phyloP scores from a whole-genome alignment of 192 early-diverging fungal genomes.

The Umbelopsis sp. region DNA sequence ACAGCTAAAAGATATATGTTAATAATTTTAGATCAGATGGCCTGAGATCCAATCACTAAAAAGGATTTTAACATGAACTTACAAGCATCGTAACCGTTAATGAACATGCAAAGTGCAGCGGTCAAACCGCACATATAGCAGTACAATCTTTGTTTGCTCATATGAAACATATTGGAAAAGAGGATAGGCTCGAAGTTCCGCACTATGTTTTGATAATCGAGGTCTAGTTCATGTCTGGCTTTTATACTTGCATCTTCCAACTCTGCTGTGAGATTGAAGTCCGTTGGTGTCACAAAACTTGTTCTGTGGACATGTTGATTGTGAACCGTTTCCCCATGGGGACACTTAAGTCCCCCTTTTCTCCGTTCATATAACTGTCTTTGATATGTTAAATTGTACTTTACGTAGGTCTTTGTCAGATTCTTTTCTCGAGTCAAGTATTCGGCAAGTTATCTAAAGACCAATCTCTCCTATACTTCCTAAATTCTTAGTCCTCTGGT shows the following conservation, averaged over 20 bases:
- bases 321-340: slow-evolving; percentile 17
- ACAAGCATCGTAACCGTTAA: slow-evolving; percentile 35
- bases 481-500: not conserved
- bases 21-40: not conserved
- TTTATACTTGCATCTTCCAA: slow-evolving; percentile 2
- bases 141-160: slow-evolving; percentile 17
- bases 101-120: slow-evolving; percentile 28
- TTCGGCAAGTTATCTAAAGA: no score
- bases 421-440: no score
- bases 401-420: not conserved
- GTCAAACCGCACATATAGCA: slow-evolving; percentile 20
- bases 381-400: not conserved
- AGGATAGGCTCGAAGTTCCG: not conserved
- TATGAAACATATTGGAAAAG: not conserved
- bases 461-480: no score
- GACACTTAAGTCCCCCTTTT: not conserved
- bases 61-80: not conserved
- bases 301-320: not conserved
- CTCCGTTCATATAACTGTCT: not conserved
- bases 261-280: not conserved
- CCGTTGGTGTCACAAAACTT: slow-evolving; percentile 3
- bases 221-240: not conserved
- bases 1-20: slow-evolving; percentile 15
- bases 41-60: not conserved
- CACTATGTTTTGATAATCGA: not conserved